Evolutionary conservation across 1,139 yeast genomes (phyloP).

Genomic region (Geotrichum klebahnii): DNA sequence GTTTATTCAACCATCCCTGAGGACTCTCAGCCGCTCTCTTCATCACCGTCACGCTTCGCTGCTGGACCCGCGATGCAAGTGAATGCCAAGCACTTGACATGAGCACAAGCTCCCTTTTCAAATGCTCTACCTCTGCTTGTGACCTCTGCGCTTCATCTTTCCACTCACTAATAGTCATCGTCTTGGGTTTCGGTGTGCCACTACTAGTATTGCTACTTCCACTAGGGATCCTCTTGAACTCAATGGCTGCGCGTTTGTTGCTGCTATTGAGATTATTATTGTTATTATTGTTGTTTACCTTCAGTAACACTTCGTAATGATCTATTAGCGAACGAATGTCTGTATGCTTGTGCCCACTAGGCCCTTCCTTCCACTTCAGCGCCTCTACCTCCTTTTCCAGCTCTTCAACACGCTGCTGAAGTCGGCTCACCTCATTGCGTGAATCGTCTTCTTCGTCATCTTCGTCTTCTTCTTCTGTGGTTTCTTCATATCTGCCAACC

Average conservation of each 20-base stretch:
- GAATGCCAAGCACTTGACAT: slow-evolving; percentile 35
- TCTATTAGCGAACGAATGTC: slow-evolving; percentile 18
- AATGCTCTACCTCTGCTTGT: slow-evolving; percentile 3
- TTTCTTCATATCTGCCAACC: slow-evolving; percentile 21
- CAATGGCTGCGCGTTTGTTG: background rate
- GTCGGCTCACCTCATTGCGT: background rate
- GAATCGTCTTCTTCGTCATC: background rate
- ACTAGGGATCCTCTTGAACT: no score
- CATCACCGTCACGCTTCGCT: slow-evolving; percentile 30
- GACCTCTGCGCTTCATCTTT: background rate
- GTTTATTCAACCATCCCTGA: slow-evolving; percentile 33
- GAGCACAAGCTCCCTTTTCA: slow-evolving; percentile 25
- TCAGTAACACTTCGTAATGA: slow-evolving; percentile 19
- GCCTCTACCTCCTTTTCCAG: slow-evolving; percentile 10
- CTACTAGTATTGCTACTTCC: background rate
- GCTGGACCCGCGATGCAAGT: slow-evolving; percentile 33
- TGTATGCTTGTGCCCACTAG: background rate
- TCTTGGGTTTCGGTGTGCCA: slow-evolving; percentile 8
- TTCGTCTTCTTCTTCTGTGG: background rate
- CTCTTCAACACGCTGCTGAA: slow-evolving; percentile 2
- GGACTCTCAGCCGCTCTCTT: slow-evolving; percentile 30
- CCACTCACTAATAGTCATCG: slow-evolving; percentile 20
- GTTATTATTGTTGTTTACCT: slow-evolving; percentile 1
- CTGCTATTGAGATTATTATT: background rate
- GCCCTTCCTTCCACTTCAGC: background rate